Percentiles rank a stretch among this genome's conserved stretches.
phyloP scores from a whole-genome alignment of 2,329 filamentous ascomycete species.

The Aspergillus bombycis region DNA sequence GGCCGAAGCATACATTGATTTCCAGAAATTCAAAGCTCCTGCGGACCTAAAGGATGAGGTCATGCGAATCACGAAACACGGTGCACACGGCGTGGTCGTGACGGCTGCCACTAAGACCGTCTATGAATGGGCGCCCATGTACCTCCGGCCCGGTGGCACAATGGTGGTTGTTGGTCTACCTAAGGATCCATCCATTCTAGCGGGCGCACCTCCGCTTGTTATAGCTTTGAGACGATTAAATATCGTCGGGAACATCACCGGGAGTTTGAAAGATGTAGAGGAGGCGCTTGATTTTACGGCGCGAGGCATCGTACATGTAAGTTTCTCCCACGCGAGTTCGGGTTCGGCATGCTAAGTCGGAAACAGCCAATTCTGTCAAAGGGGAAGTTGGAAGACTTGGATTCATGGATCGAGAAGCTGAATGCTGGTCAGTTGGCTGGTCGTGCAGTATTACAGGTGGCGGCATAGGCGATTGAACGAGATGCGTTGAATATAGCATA shows the following conservation, averaged over 20 bases:
- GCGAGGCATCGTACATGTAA: conserved; percentile 55
- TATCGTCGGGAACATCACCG: conserved; percentile 91
- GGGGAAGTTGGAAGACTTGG: conserved; percentile 14
- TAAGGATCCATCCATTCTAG: conserved; percentile 74
- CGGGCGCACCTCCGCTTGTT: conserved; percentile 74
- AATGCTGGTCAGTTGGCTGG: conserved; percentile 12
- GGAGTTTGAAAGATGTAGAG: conserved; percentile 81
- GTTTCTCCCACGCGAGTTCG: not conserved
- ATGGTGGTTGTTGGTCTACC: conserved; percentile 90
- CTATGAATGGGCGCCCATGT: conserved; percentile 89
- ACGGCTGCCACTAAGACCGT: conserved; percentile 86
- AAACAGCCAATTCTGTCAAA: conserved; percentile 10
- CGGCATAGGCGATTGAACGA: not conserved
- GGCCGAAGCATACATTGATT: conserved; percentile 76
- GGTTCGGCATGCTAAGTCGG: not conserved
- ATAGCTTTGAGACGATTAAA: conserved; percentile 85
- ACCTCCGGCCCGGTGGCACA: conserved; percentile 77
- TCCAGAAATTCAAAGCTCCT: conserved; percentile 71
- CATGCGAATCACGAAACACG: conserved; percentile 76
- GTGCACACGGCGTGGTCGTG: conserved; percentile 83
- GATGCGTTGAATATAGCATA: not conserved
- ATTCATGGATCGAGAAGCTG: conserved; percentile 16
- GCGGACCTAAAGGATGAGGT: conserved; percentile 67
- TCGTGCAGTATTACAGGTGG: conserved; percentile 10
- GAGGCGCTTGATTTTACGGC: conserved; percentile 90